Conservation (phyloP, 2,329 filamentous ascomycete genomes). For the Orbilia quercus region DNA sequence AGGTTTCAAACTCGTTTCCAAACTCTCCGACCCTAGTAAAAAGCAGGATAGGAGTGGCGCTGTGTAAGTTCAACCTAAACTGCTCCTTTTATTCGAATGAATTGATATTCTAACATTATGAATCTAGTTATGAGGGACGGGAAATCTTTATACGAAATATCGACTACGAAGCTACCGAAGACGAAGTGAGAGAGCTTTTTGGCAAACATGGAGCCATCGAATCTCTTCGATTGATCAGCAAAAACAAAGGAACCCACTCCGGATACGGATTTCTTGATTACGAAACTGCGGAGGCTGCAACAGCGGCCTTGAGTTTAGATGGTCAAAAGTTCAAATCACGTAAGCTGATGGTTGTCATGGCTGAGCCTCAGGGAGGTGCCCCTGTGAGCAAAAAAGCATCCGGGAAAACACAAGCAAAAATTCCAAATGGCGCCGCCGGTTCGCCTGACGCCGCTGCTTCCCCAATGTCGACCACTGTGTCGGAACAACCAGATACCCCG, state of each 20-base stretch:
- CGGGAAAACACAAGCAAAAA: constrained; percentile 63
- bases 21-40: constrained; percentile 83
- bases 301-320: constrained; percentile 75
- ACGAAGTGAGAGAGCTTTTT: constrained; percentile 78
- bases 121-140: constrained; percentile 74
- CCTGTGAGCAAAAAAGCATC: constrained; percentile 40
- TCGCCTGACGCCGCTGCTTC: constrained; percentile 56
- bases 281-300: constrained; percentile 74
- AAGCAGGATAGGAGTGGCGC: constrained; percentile 84
- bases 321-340: constrained; percentile 76
- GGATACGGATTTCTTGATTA: constrained; percentile 86
- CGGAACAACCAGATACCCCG: constrained; percentile 60
- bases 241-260: constrained; percentile 74
- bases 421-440: constrained; percentile 63
- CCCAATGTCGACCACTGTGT: constrained; percentile 61
- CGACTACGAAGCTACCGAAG: constrained; percentile 72
- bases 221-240: constrained; percentile 75
- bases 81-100: too few relatives aligned
- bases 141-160: constrained; percentile 83
- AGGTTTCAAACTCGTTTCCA: constrained; percentile 76
- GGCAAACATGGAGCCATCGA: constrained; percentile 79
- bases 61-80: constrained; percentile 64
- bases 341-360: constrained; percentile 70
- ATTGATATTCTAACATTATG: constrained; percentile 22
- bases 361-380: constrained; percentile 63